Evolutionary conservation across 139 green algal genomes (phyloP), one percentile per base, ranked within the genome.

Genomic region (Eudorina sp.): DNA sequence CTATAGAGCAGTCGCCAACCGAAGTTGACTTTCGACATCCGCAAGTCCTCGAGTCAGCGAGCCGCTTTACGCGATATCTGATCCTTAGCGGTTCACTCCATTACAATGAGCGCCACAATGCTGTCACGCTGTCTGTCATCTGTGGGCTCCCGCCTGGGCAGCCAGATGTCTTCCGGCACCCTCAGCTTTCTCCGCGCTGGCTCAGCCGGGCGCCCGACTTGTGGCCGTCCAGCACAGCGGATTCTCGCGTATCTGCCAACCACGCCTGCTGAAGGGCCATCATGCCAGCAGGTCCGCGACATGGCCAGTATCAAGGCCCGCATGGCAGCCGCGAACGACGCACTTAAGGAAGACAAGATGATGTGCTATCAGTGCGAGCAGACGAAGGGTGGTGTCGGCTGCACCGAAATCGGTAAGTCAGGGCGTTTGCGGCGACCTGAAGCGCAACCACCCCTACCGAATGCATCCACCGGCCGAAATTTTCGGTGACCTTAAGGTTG

Each of bases 341-440:
- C 77, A 4, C 77, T 84, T 4, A 72, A 86, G 43, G 11, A 64
- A 2, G 60, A 76, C 80, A 77, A 76, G 41, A 86, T 86, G 80
- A 64, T 85, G 69, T 72, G 53, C 69, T 82, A 70, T 58, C 92
- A 95, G 88, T 96, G 94, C 76, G 94, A 96, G 83, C 94, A 96
- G 84, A 96, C 94, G 11, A 89, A 83, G 21, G 90, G 90, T 29
- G 90, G 89, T 68, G 93, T 77, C 27, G 94, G 94, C 64, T 96
- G 94, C 92, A 95, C 89, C 38, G 94, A 85, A 0, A 79, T 92
- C 36, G 84, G 84, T 81, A 64, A 43, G 73, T n/a, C 41, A 18
- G 13, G 21, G 55, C n/a, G n/a, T n/a, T n/a, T n/a, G n/a, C n/a
- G n/a, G n/a, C n/a, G n/a, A n/a, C n/a, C n/a, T n/a, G n/a, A n/a